Evolutionary conservation across 2,329 filamentous ascomycete genomes (phyloP).

Genomic region (Teratosphaeria gauchensis): DNA sequence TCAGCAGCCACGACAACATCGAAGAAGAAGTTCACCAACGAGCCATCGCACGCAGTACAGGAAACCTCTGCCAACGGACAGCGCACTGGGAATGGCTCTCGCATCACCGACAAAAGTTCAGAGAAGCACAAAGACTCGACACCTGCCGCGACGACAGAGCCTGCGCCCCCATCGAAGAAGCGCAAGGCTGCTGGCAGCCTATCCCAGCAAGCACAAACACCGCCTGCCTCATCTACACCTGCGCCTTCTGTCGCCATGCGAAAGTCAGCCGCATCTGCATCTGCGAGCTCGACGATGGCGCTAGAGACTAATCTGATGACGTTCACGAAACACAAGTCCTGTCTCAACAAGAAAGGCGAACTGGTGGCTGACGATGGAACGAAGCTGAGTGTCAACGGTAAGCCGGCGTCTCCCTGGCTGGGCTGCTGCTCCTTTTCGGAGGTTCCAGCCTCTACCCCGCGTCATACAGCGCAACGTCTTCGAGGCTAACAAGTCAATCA

Average conservation of each 20-base stretch:
- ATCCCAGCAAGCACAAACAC: conserved; percentile 15
- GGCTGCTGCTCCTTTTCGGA: conserved; percentile 3
- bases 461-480: conserved; percentile 3
- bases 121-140: conserved; percentile 13
- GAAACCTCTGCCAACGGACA: background rate
- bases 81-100: background rate
- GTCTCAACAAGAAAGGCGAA: conserved; percentile 60
- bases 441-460: conserved; percentile 10
- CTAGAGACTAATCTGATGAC: conserved; percentile 79
- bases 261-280: conserved; percentile 28
- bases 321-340: conserved; percentile 63
- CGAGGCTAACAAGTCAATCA: conserved; percentile 7
- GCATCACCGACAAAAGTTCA: background rate
- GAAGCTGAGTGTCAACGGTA: conserved; percentile 74
- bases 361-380: conserved; percentile 88
- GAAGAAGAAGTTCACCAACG: conserved; percentile 26
- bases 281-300: conserved; percentile 28
- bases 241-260: conserved; percentile 15
- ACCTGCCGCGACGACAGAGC: conserved; percentile 51
- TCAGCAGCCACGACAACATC: conserved; percentile 28
- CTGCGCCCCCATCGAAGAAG: conserved; percentile 59
- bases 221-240: conserved; percentile 15
- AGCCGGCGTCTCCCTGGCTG: conserved; percentile 25
- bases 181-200: conserved; percentile 60
- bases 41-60: conserved; percentile 11